Conservation (phyloP, 306 rosid genomes). For the Castanospermum australe region DNA sequence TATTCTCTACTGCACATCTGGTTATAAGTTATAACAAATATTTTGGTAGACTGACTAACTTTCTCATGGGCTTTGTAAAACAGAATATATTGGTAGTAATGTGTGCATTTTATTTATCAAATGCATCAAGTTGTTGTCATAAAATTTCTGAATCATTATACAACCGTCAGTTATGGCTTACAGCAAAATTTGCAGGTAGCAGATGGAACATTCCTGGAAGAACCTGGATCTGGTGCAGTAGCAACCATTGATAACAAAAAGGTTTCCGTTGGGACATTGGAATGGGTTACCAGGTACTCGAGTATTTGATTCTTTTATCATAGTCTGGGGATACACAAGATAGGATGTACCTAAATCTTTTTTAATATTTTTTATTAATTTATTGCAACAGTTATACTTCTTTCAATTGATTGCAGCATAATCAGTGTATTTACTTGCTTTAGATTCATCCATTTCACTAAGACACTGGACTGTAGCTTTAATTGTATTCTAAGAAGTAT, state of each 20-base stretch:
- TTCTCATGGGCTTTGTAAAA: neutral
- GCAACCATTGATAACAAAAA: conserved; percentile 65
- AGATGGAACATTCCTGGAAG: conserved; percentile 89
- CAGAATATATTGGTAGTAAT: conserved; percentile 8
- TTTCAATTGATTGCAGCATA: neutral
- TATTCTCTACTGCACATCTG: too few relatives aligned
- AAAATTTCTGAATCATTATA: conserved; percentile 9
- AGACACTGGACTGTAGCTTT: neutral
- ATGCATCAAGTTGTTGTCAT: neutral
- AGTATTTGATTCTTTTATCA: conserved; percentile 3
- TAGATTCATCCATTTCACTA: conserved; percentile 9
- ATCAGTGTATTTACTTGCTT: neutral
- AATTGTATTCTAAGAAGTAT: neutral
- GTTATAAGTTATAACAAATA: too few relatives aligned
- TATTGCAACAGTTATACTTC: neutral
- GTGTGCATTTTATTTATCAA: conserved; percentile 16
- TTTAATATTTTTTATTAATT: conserved; percentile 11
- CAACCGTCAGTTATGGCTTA: neutral
- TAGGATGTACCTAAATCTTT: conserved; percentile 7
- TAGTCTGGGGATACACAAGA: neutral
- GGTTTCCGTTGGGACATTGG: conserved; percentile 89
- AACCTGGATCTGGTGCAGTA: conserved; percentile 99
- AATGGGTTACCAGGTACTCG: conserved; percentile 82
- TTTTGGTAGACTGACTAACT: neutral
- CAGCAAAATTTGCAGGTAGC: conserved; percentile 49